phyloP scores from a whole-genome alignment of 2,329 filamentous ascomycete species.

The Talaromyces sp. region DNA sequence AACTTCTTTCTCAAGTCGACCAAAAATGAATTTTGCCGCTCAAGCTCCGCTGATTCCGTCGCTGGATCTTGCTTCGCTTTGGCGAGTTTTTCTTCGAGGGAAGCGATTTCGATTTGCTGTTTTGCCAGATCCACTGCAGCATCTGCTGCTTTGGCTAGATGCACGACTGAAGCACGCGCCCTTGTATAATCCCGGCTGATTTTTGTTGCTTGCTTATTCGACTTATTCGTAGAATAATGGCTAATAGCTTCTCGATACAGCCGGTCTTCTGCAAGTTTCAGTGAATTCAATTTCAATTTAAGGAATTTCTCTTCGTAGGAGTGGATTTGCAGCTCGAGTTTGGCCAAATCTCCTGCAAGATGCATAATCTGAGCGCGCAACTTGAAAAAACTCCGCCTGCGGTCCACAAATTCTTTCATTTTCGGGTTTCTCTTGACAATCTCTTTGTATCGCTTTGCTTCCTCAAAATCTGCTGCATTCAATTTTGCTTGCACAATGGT shows the following conservation, averaged over 20 bases:
- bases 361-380: constrained; percentile 27
- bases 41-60: constrained; percentile 21
- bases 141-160: constrained; percentile 20
- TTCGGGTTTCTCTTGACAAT: background rate
- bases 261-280: background rate
- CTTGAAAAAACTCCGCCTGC: background rate
- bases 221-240: background rate
- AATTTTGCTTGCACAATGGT: background rate
- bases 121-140: background rate
- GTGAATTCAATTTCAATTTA: background rate
- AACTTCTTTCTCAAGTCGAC: constrained; percentile 16
- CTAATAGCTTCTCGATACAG: constrained; percentile 25
- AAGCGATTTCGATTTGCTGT: constrained; percentile 28
- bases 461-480: background rate
- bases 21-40: constrained; percentile 25
- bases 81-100: constrained; percentile 24
- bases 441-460: constrained; percentile 26
- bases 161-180: constrained; percentile 3
- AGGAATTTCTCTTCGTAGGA: background rate
- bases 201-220: background rate
- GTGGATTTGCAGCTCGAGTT: background rate
- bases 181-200: background rate
- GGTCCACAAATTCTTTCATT: background rate
- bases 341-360: constrained; percentile 19
- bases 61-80: constrained; percentile 27